Evolutionary conservation across 805 yeast species (phyloP).

Genomic region (Metschnikowia vanudenii): DNA sequence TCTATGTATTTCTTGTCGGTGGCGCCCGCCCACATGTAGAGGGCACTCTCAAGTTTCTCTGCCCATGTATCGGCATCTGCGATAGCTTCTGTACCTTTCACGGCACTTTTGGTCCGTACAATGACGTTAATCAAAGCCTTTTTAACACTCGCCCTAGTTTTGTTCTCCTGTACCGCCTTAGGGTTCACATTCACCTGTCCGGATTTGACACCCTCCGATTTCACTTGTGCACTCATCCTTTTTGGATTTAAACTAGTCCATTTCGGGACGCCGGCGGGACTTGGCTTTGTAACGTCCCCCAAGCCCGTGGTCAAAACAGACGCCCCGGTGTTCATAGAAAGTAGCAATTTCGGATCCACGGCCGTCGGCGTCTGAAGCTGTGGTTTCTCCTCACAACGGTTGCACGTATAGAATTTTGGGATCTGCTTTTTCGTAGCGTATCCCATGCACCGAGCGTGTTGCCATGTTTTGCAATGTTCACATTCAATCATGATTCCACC

Average conservation of each 20-base stretch:
- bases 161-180: slow-evolving; percentile 20
- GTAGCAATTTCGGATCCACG: too few relatives aligned
- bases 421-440: slow-evolving; percentile 36
- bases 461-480: slow-evolving; percentile 68
- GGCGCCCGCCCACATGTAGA: slow-evolving; percentile 37
- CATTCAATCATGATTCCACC: slow-evolving; percentile 64
- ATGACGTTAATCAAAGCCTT: slow-evolving; percentile 52
- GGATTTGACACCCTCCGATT: slow-evolving; percentile 1
- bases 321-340: too few relatives aligned
- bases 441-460: slow-evolving; percentile 64
- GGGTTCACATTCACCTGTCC: not conserved
- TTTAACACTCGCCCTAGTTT: slow-evolving; percentile 48
- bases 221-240: not conserved
- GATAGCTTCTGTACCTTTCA: too few relatives aligned
- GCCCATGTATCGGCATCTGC: slow-evolving; percentile 45
- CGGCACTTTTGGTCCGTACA: slow-evolving; percentile 32
- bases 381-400: slow-evolving; percentile 46
- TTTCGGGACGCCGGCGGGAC: too few relatives aligned
- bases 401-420: slow-evolving; percentile 54
- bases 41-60: slow-evolving; percentile 48
- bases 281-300: too few relatives aligned
- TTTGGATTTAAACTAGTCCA: too few relatives aligned
- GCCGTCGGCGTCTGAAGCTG: too few relatives aligned
- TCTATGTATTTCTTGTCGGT: slow-evolving; percentile 53
- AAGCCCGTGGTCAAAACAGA: too few relatives aligned